Evolutionary conservation across 2,329 filamentous ascomycete species (phyloP).

Genomic region (Fusarium decemcellulare): DNA sequence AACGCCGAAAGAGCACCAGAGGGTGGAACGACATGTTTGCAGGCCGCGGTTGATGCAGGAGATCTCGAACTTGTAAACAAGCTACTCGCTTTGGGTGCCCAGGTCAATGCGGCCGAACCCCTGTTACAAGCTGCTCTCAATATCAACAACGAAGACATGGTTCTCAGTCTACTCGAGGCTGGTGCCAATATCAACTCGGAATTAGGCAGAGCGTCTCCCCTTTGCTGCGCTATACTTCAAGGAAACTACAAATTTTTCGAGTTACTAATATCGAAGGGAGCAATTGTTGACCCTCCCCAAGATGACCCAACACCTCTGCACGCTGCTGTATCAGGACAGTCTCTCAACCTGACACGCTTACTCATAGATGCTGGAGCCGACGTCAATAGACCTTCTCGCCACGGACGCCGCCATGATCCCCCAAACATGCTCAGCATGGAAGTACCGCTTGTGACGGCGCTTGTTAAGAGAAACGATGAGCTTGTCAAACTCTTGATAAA

Average conservation of each 20-base stretch:
- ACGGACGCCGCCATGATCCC: background rate
- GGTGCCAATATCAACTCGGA: background rate
- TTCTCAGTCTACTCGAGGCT: background rate
- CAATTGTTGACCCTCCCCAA: background rate
- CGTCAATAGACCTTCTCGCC: background rate
- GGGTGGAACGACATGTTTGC: background rate
- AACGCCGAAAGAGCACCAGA: background rate
- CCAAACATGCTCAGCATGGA: accelerated
- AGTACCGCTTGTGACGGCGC: background rate
- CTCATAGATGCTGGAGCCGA: background rate
- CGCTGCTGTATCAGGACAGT: accelerated
- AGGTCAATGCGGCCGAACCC: background rate
- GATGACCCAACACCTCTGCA: background rate
- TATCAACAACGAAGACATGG: background rate
- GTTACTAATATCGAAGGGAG: background rate
- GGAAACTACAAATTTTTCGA: background rate
- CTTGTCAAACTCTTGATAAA: background rate
- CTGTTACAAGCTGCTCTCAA: background rate
- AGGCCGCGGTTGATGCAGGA: background rate
- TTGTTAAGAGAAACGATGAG: accelerated
- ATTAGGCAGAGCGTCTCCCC: background rate
- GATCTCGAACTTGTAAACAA: background rate
- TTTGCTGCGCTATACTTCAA: background rate
- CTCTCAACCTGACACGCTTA: too few relatives aligned
- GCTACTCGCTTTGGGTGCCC: background rate